These are phyloP conservation scores for Epichloe typhina DNA, from an alignment of 2,329 filamentous ascomycete species.

Conservation along the genomic window DNA sequence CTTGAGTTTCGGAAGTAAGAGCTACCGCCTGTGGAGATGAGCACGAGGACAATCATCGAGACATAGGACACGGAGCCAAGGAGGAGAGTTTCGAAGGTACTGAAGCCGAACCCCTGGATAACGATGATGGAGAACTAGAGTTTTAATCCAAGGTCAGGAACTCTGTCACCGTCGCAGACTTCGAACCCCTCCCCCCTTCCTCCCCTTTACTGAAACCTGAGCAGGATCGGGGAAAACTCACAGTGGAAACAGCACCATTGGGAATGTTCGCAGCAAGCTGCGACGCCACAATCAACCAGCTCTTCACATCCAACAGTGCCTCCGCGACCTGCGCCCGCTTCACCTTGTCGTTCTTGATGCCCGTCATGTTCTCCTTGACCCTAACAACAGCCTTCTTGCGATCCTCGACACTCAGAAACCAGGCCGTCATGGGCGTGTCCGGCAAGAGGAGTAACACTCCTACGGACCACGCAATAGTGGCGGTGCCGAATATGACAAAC, in stretches of 20 bases:
- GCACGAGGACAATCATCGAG: slow-evolving; percentile 13
- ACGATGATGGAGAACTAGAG: slow-evolving; percentile 15
- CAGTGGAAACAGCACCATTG: slow-evolving; percentile 17
- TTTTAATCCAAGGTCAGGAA: background rate
- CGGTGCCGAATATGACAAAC: slow-evolving; percentile 14
- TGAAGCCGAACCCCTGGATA: slow-evolving; percentile 13
- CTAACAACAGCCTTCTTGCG: slow-evolving; percentile 17
- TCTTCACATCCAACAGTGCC: slow-evolving; percentile 14
- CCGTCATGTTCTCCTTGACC: slow-evolving; percentile 21
- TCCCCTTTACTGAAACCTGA: background rate
- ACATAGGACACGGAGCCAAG: slow-evolving; percentile 10
- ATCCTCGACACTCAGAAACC: slow-evolving; percentile 16
- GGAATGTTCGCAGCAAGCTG: slow-evolving; percentile 16
- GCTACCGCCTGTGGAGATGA: slow-evolving; percentile 11
- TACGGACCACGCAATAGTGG: slow-evolving; percentile 12
- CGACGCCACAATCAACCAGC: slow-evolving; percentile 15
- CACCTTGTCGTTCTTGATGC: slow-evolving; percentile 17
- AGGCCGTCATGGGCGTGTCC: slow-evolving; percentile 14
- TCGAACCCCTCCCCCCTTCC: too few species aligned
- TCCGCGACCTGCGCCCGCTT: slow-evolving; percentile 14
- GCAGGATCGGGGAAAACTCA: slow-evolving; percentile 4
- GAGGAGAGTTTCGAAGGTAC: slow-evolving; percentile 11
- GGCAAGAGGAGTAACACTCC: slow-evolving; percentile 11
- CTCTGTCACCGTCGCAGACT: background rate
- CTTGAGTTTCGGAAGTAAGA: slow-evolving; percentile 13